These are phyloP conservation scores for Podaxis sp. DNA, from an alignment of 768 basidiomycete genomes.

Conservation along the genomic window DNA sequence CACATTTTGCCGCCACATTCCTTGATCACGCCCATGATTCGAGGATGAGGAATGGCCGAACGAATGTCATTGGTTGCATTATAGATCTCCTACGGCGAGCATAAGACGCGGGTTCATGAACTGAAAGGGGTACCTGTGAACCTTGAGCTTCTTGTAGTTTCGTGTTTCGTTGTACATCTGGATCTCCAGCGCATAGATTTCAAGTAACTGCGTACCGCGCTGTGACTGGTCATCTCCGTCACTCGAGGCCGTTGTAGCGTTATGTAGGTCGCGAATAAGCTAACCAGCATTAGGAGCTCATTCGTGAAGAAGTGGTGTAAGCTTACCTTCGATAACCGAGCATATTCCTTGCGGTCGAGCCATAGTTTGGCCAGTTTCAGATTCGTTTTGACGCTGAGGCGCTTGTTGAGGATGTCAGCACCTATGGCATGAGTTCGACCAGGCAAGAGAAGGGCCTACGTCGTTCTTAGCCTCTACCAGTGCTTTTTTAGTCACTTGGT, in stretches of 20 bases:
- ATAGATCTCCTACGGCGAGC: slow-evolving; percentile 81
- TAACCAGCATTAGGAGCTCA: slow-evolving; percentile 25
- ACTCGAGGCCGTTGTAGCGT: slow-evolving; percentile 54
- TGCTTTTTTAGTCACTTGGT: slow-evolving; percentile 88
- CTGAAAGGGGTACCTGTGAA: slow-evolving; percentile 23
- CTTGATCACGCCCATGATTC: slow-evolving; percentile 98
- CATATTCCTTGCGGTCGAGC: slow-evolving; percentile 92
- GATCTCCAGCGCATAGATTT: slow-evolving; percentile 97
- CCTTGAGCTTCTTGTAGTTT: slow-evolving; percentile 96
- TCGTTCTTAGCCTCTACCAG: slow-evolving; percentile 96
- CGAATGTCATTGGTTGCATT: slow-evolving; percentile 91
- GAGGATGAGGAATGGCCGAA: slow-evolving; percentile 95
- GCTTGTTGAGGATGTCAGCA: slow-evolving; percentile 40
- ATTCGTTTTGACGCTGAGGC: slow-evolving; percentile 93
- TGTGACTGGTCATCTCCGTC: slow-evolving; percentile 87
- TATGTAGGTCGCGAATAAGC: slow-evolving; percentile 78
- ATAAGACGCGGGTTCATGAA: not conserved
- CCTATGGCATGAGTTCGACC: not conserved
- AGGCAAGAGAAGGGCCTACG: slow-evolving; percentile 39
- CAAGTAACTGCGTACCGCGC: slow-evolving; percentile 89
- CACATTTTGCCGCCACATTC: slow-evolving; percentile 99
- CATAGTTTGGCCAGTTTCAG: slow-evolving; percentile 96
- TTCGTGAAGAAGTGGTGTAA: not conserved
- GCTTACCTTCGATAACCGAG: slow-evolving; percentile 73
- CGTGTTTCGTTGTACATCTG: slow-evolving; percentile 99